Evolutionary conservation across 2,329 filamentous ascomycete species (phyloP), one percentile per base, ranked within the genome.

Genomic region (Fusarium hainanense): DNA sequence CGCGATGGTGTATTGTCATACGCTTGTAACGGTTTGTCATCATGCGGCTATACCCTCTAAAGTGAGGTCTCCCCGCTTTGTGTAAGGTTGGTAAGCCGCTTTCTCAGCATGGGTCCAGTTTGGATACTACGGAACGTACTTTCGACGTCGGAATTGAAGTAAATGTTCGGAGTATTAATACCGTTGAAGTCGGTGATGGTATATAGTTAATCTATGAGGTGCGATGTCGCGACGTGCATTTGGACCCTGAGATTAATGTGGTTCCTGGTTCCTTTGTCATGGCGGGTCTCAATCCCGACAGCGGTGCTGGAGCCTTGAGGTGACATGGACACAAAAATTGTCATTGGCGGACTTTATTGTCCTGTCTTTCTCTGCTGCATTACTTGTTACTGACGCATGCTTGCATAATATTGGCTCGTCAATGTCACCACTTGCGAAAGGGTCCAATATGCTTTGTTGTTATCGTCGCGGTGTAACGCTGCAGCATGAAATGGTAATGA

Each of bases 11-110:
- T 30, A 43, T 32, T 59, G 54, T 60, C 58, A 60, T 60, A 23
- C 21, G 37, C 58, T 52, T 30, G 58, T 70, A 68, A 11, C 32
- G 37, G 58, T 70, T 70, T 46, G 63, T 71, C 37, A 70, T 70
- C 63, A 65, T 58, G 58, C 37, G 44, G 30, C 42, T 28, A 54
- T 51, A 10, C 58, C 62, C 13, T 54, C 48, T 63, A 30, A n/a
- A 32, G 54, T 18, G 21, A 7, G 34, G 42, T n/a, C 10, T 42
- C 55, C 52, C 63, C 67, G 25, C 60, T 43, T 23, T 18, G 11
- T 37, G 34, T 32, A 25, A 44, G 48, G 47, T 50, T 58, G 46
- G 62, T 69, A 48, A 69, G 43, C 44, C 42, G 43, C 54, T 69
- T 69, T 54, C 55, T 69, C 66, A 69, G 65, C 66, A 69, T 2